Percentiles rank a stretch among this genome's conserved stretches.
These are phyloP conservation scores for Fusarium coicis DNA, from an alignment of 2,329 filamentous ascomycete genomes.

Conservation along the genomic window DNA sequence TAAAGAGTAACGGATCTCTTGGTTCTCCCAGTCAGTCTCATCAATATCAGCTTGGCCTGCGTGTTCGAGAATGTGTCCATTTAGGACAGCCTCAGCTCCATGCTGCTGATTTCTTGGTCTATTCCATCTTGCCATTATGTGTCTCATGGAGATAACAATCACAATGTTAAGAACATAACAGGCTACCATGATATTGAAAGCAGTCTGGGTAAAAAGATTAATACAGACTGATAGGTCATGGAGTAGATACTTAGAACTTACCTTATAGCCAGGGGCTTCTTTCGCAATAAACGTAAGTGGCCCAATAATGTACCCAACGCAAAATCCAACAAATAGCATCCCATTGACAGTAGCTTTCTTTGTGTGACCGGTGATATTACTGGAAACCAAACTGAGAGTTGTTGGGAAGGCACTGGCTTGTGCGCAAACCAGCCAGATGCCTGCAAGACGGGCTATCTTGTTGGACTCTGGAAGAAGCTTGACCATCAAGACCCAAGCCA, in stretches of 20 bases:
- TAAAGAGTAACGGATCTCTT: neutral
- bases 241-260: neutral
- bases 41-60: neutral
- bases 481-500: neutral
- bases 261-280: neutral
- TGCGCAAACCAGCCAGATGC: neutral
- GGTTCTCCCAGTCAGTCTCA: neutral
- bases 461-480: neutral
- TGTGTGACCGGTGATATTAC: neutral
- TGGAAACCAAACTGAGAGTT: neutral
- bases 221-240: no score
- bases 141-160: neutral
- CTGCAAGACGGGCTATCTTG: neutral
- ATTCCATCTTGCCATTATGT: neutral
- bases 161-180: neutral
- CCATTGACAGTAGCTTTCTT: neutral
- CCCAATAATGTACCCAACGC: neutral
- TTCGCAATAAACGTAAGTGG: neutral
- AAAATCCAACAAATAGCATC: neutral
- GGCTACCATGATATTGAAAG: neutral
- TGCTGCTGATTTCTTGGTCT: neutral
- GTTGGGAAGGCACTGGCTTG: neutral
- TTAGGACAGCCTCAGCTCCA: neutral
- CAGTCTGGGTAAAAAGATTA: neutral
- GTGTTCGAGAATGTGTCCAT: neutral